Conservation (phyloP, 768 basidiomycete genomes). For the Daedaleopsis nitida region DNA sequence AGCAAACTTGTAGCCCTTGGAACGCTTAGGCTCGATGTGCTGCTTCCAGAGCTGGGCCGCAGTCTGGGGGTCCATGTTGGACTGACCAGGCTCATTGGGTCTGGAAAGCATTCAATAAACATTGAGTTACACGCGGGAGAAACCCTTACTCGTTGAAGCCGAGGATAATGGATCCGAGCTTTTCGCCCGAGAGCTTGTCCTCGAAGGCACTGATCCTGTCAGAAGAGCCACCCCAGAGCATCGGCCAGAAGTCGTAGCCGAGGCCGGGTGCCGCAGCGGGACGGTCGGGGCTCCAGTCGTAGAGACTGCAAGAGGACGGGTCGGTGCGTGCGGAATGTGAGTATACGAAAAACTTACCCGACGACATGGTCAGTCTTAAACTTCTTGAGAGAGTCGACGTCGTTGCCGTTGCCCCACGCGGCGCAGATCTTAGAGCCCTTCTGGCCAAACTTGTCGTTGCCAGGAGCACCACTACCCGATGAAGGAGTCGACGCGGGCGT, state of each 20-base stretch:
- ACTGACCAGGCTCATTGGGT: constrained; percentile 65
- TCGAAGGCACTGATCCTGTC: constrained; percentile 44
- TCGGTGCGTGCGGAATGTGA: not conserved
- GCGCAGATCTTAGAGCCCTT: constrained; percentile 54
- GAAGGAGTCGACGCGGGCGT: not conserved
- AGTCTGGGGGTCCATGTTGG: constrained; percentile 53
- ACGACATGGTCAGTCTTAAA: constrained; percentile 49
- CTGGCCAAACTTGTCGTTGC: constrained; percentile 3
- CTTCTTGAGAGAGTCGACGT: constrained; percentile 44
- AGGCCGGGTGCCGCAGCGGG: constrained; percentile 42
- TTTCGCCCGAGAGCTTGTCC: constrained; percentile 42
- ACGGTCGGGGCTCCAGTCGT: constrained; percentile 66
- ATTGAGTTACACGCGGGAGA: constrained; percentile 32
- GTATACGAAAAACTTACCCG: constrained; percentile 37
- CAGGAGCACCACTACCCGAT: constrained; percentile 25
- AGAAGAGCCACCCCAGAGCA: constrained; percentile 71
- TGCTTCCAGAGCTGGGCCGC: constrained; percentile 61
- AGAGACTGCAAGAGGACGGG: constrained; percentile 40
- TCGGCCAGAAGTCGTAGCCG: constrained; percentile 59
- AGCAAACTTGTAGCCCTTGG: constrained; percentile 56
- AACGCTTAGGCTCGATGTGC: constrained; percentile 59
- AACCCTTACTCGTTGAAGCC: constrained; percentile 75
- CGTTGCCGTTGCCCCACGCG: constrained; percentile 66
- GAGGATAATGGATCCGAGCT: constrained; percentile 53
- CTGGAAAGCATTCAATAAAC: constrained; percentile 39